Conservation (phyloP, 495 filamentous ascomycete species). For the Lentithecium fluviatile region DNA sequence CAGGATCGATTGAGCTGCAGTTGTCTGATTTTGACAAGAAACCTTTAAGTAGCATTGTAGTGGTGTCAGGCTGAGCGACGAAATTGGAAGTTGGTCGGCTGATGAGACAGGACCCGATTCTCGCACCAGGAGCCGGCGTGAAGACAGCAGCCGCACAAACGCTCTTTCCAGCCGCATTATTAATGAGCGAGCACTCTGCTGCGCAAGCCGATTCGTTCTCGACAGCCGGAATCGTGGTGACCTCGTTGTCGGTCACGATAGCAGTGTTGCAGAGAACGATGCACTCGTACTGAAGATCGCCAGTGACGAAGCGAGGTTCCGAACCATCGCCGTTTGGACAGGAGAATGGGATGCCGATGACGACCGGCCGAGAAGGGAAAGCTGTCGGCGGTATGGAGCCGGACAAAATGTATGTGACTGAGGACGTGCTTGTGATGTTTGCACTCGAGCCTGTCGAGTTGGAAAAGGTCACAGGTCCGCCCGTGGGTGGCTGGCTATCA, state of each 20-base stretch:
- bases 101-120: slow-evolving; percentile 12
- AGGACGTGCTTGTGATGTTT: neutral
- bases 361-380: slow-evolving; percentile 6
- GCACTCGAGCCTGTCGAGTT: neutral
- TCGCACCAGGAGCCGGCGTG: neutral
- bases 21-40: slow-evolving; percentile 1
- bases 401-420: neutral
- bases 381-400: neutral
- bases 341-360: slow-evolving; percentile 28
- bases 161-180: slow-evolving; percentile 1
- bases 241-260: slow-evolving; percentile 8
- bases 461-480: neutral
- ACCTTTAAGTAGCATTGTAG: slow-evolving; percentile 1
- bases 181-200: slow-evolving; percentile 25
- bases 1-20: slow-evolving; percentile 5
- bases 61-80: neutral
- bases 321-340: slow-evolving; percentile 34
- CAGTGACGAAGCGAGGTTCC: slow-evolving; percentile 25
- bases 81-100: slow-evolving; percentile 1
- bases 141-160: slow-evolving; percentile 17
- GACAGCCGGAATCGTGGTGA: neutral
- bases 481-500: too few relatives aligned
- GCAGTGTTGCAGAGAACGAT: slow-evolving; percentile 32
- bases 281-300: slow-evolving; percentile 32
- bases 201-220: slow-evolving; percentile 17